phyloP scores from a whole-genome alignment of 495 filamentous ascomycete species.

The Penicillium subrubescens region DNA sequence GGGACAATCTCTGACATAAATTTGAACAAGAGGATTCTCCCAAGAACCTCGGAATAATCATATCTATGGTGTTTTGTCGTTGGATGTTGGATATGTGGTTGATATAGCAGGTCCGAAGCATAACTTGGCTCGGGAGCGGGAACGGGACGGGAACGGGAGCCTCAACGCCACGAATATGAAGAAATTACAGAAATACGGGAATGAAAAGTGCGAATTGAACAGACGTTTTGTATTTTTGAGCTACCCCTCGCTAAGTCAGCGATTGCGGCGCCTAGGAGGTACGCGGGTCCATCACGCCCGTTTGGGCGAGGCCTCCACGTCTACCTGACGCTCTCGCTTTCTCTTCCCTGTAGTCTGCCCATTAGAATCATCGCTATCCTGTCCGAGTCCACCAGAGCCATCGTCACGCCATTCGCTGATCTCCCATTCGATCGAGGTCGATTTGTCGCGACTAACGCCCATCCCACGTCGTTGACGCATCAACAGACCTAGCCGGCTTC shows the following conservation, averaged over 20 bases:
- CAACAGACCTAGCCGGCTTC: slow-evolving; percentile 68
- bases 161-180: neutral
- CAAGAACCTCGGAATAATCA: neutral
- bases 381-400: slow-evolving; percentile 38
- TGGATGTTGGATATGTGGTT: neutral
- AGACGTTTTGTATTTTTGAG: neutral
- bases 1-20: neutral
- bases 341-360: slow-evolving; percentile 35
- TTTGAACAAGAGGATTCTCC: neutral
- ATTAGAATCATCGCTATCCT: slow-evolving; percentile 23
- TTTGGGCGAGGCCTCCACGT: slow-evolving; percentile 17
- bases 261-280: neutral
- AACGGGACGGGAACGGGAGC: neutral
- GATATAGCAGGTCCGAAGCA: neutral
- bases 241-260: neutral
- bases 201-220: neutral
- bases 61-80: neutral
- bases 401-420: slow-evolving; percentile 73
- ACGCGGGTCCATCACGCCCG: slow-evolving; percentile 6
- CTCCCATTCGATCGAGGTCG: slow-evolving; percentile 76
- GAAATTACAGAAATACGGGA: neutral
- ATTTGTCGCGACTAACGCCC: slow-evolving; percentile 55
- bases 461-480: slow-evolving; percentile 60
- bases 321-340: slow-evolving; percentile 31
- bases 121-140: neutral